Evolutionary conservation across 805 yeast genomes (phyloP).

Genomic region (Saccharomycopsis sp.): DNA sequence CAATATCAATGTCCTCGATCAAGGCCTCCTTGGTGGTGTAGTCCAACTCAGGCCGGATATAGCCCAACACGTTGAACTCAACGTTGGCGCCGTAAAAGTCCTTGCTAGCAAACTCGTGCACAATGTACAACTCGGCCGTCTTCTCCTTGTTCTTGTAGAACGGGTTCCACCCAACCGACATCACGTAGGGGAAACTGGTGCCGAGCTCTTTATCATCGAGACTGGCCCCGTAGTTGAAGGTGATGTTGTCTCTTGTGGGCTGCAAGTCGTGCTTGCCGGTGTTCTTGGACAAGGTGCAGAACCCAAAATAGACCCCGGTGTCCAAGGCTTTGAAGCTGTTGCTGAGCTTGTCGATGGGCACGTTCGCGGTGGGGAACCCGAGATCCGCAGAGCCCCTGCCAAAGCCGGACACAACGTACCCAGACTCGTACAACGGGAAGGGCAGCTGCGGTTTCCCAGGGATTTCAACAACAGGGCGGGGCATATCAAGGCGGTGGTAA

Average conservation of each 20-base stretch:
- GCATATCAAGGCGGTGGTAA: too few relatives aligned
- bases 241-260: constrained; percentile 33
- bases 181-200: constrained; percentile 71
- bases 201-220: constrained; percentile 35
- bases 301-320: constrained; percentile 91
- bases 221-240: constrained; percentile 51
- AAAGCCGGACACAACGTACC: constrained; percentile 67
- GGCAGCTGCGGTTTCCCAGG: constrained; percentile 37
- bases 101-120: constrained; percentile 51
- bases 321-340: constrained; percentile 33
- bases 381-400: constrained; percentile 93
- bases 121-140: constrained; percentile 80
- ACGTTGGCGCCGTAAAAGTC: constrained; percentile 80
- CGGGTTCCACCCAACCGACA: constrained; percentile 96
- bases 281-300: constrained; percentile 33
- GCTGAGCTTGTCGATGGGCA: constrained; percentile 49
- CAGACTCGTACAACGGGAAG: constrained; percentile 39
- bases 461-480: constrained; percentile 22
- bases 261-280: too few relatives aligned
- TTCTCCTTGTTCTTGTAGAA: constrained; percentile 71
- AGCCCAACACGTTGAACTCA: constrained; percentile 68
- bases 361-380: constrained; percentile 94
- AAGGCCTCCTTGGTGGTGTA: constrained; percentile 74
- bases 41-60: constrained; percentile 82
- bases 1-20: constrained; percentile 73